phyloP scores from a whole-genome alignment of 1,139 yeast genomes.

The Scheffersomyces parashehatae region DNA sequence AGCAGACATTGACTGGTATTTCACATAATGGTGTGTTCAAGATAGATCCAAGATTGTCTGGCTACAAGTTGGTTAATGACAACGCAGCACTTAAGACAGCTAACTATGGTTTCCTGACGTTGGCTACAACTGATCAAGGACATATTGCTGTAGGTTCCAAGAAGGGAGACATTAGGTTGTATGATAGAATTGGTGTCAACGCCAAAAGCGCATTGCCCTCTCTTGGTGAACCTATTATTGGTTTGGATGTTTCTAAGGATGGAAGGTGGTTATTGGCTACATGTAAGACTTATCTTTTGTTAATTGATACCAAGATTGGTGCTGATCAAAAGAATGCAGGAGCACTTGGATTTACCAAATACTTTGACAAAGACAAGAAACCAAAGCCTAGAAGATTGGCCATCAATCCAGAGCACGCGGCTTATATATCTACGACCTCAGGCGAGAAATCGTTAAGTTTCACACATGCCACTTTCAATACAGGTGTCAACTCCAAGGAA shows the following conservation, averaged over 20 bases:
- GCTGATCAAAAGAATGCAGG: conserved; percentile 62
- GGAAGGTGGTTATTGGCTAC: conserved; percentile 86
- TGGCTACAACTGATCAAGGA: conserved; percentile 75
- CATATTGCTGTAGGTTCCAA: conserved; percentile 72
- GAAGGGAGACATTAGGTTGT: conserved; percentile 75
- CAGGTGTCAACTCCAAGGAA: conserved; percentile 63
- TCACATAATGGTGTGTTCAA: conserved; percentile 65
- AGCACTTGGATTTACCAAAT: conserved; percentile 60
- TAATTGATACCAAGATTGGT: conserved; percentile 65
- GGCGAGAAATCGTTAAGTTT: conserved; percentile 52
- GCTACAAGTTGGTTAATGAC: conserved; percentile 54
- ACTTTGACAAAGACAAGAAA: conserved; percentile 64
- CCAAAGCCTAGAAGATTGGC: conserved; percentile 71
- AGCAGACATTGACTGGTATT: conserved; percentile 72
- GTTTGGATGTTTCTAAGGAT: conserved; percentile 72
- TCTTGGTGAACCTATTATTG: conserved; percentile 69
- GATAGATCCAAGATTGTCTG: conserved; percentile 74
- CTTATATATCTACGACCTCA: conserved; percentile 57
- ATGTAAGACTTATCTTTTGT: conserved; percentile 65
- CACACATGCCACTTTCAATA: conserved; percentile 75
- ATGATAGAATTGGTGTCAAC: conserved; percentile 66
- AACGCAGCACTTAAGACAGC: conserved; percentile 48
- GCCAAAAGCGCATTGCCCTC: conserved; percentile 84
- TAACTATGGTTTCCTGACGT: conserved; percentile 56
- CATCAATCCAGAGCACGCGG: conserved; percentile 71